phyloP scores from a whole-genome alignment of 257 asterid species.

The Orobanche coerulescens region DNA sequence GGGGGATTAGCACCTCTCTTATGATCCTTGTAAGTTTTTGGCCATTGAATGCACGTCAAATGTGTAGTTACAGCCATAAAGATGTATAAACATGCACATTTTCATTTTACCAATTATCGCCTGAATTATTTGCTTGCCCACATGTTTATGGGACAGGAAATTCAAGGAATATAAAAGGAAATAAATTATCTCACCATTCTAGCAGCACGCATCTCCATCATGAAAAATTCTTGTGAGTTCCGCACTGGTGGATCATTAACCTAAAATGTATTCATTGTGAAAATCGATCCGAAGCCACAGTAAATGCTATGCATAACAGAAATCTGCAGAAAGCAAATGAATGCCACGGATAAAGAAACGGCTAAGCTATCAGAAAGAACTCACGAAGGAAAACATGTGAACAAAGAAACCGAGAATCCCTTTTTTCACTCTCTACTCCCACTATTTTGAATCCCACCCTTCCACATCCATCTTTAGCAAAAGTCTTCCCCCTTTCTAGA shows the following conservation, averaged over 20 bases:
- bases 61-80: not conserved
- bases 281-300: not conserved
- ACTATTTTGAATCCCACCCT: not conserved
- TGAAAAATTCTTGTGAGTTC: slow-evolving; percentile 83
- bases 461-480: not conserved
- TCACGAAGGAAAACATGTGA: not conserved
- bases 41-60: not conserved
- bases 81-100: not conserved
- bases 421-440: not conserved
- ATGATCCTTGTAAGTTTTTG: not conserved
- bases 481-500: no score
- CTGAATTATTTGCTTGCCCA: not conserved
- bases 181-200: slow-evolving; percentile 49
- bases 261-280: slow-evolving; percentile 15
- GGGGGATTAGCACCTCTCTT: no score
- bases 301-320: not conserved
- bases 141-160: not conserved
- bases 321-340: not conserved
- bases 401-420: not conserved
- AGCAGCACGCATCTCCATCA: slow-evolving; percentile 95
- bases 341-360: not conserved
- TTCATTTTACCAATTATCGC: not conserved
- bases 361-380: no score
- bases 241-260: slow-evolving; percentile 51
- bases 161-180: not conserved